These are phyloP conservation scores for Infundibulicybe gibba DNA, from an alignment of 768 basidiomycete genomes.

Conservation along the genomic window DNA sequence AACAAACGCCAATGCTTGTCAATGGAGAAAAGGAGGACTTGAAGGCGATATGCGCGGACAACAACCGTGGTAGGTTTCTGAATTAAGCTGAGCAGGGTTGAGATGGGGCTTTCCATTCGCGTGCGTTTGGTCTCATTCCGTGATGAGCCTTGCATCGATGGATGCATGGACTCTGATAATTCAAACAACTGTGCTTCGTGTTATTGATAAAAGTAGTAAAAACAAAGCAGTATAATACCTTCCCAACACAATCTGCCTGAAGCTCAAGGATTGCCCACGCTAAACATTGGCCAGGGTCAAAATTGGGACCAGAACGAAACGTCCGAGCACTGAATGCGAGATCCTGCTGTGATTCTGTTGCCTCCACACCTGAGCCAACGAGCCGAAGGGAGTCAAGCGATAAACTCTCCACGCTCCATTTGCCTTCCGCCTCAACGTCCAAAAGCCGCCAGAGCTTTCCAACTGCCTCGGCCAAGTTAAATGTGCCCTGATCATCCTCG, in stretches of 20 bases:
- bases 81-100: constrained; percentile 48
- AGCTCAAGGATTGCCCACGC: constrained; percentile 79
- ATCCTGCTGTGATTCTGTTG: constrained; percentile 12
- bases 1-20: constrained; percentile 71
- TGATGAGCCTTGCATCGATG: constrained; percentile 15
- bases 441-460: constrained; percentile 52
- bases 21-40: constrained; percentile 82
- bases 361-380: constrained; percentile 27
- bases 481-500: constrained; percentile 6
- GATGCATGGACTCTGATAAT: constrained; percentile 54
- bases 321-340: constrained; percentile 58
- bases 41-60: constrained; percentile 51
- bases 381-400: constrained; percentile 65
- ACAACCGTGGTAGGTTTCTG: constrained; percentile 25
- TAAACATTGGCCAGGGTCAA: constrained; percentile 65
- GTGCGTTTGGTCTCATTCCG: constrained; percentile 43
- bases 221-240: constrained; percentile 37
- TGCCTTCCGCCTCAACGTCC: constrained; percentile 57
- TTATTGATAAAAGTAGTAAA: not conserved
- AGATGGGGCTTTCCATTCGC: constrained; percentile 58
- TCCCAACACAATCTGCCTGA: constrained; percentile 72
- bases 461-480: constrained; percentile 45
- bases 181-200: constrained; percentile 48
- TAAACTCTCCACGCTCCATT: constrained; percentile 64
- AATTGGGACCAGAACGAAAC: constrained; percentile 71